Evolutionary conservation across 805 yeast genomes (phyloP).

Genomic region (Helenozyma baotianmanensis): DNA sequence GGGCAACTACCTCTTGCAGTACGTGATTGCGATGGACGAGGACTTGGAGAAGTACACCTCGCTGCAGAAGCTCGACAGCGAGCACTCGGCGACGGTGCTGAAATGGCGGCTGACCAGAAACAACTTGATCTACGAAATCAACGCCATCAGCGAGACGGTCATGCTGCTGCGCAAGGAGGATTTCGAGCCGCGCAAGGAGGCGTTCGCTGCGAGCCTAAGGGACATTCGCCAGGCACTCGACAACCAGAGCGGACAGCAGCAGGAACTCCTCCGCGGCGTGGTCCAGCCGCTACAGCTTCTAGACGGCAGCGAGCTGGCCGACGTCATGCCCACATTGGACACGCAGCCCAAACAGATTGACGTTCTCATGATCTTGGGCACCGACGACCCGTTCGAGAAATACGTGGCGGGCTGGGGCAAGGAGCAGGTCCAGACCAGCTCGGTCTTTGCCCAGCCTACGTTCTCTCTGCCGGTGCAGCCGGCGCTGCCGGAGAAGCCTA

Average conservation of each 20-base stretch:
- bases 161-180: conserved; percentile 20
- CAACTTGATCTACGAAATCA: conserved; percentile 25
- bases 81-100: conserved; percentile 5
- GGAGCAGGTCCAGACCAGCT: conserved; percentile 1
- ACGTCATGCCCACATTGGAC: not conserved
- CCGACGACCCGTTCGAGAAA: conserved; percentile 5
- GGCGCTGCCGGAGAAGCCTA: not conserved
- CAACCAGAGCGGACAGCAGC: conserved; percentile 19
- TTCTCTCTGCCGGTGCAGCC: not conserved
- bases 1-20: conserved; percentile 31
- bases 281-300: conserved; percentile 8
- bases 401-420: conserved; percentile 13
- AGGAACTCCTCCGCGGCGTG: conserved; percentile 9
- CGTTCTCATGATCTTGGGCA: conserved; percentile 4
- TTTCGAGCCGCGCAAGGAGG: conserved; percentile 21
- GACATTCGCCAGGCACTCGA: conserved; percentile 22
- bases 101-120: conserved; percentile 22
- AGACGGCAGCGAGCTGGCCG: conserved; percentile 1
- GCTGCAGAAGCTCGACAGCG: conserved; percentile 3
- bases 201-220: conserved; percentile 20
- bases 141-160: conserved; percentile 28
- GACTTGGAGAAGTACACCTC: conserved; percentile 19
- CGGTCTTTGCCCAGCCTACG: not conserved
- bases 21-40: conserved; percentile 27
- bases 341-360: conserved; percentile 7